phyloP scores from a whole-genome alignment of 2,329 filamentous ascomycete species.

The Fusarium keratoplasticum region DNA sequence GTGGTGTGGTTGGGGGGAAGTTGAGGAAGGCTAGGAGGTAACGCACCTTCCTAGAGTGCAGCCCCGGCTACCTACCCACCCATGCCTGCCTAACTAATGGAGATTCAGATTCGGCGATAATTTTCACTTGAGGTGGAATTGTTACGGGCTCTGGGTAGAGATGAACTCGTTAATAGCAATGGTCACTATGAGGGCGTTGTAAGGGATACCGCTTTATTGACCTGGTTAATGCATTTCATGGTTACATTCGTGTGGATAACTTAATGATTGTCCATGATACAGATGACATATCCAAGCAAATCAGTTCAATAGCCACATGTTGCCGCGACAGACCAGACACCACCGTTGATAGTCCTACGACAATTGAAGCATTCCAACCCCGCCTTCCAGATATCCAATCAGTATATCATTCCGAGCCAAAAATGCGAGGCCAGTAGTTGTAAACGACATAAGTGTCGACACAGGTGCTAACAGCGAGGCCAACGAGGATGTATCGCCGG shows the following conservation, averaged over 20 bases:
- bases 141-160: too few relatives aligned
- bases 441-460: constrained; percentile 44
- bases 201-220: too few relatives aligned
- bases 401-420: constrained; percentile 18
- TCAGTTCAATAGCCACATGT: background rate
- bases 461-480: constrained; percentile 28
- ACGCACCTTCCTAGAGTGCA: background rate
- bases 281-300: background rate
- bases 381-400: background rate
- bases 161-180: too few relatives aligned
- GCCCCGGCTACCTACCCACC: background rate
- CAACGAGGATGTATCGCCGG: constrained; percentile 41
- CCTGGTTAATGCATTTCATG: too few relatives aligned
- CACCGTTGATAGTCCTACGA: background rate
- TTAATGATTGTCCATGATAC: too few relatives aligned
- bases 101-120: too few relatives aligned
- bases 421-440: constrained; percentile 42
- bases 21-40: background rate
- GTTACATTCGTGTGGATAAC: too few relatives aligned
- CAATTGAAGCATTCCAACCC: background rate
- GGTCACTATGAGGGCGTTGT: too few relatives aligned
- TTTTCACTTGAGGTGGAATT: too few relatives aligned
- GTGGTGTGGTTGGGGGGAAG: background rate
- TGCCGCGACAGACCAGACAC: background rate
- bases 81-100: too few relatives aligned